A percentile compares a stretch with the other conserved stretches of the same genome.
Evolutionary conservation across 768 basidiomycete species (phyloP).

Genomic region (Phanerodontia chrysosporium): DNA sequence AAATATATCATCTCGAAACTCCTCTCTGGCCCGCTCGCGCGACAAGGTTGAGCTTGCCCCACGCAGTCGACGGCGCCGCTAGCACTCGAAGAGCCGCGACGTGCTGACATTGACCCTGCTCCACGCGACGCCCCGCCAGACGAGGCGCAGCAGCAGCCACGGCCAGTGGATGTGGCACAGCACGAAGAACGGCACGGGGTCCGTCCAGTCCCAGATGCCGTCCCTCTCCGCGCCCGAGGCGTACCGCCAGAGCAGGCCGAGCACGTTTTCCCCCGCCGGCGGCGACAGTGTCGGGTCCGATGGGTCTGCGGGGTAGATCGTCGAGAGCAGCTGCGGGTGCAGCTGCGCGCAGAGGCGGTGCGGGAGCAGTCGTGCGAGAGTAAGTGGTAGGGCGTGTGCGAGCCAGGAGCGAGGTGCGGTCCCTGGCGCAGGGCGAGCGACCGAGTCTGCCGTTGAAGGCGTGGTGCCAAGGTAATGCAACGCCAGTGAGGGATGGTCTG

Average conservation of each 20-base stretch:
- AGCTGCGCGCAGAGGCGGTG: background rate
- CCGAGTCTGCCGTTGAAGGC: background rate
- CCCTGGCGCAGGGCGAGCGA: constrained; percentile 1
- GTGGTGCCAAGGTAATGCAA: constrained; percentile 1
- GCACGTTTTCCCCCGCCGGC: background rate
- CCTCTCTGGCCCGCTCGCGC: background rate
- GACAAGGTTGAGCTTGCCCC: background rate
- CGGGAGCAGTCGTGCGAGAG: background rate
- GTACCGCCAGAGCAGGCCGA: constrained; percentile 1
- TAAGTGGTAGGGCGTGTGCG: constrained; percentile 6
- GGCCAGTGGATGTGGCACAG: constrained; percentile 6
- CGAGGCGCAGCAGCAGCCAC: constrained; percentile 8
- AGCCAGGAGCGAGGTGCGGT: constrained; percentile 6
- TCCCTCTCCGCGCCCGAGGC: constrained; percentile 4
- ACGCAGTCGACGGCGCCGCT: background rate
- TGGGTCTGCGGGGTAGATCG: background rate
- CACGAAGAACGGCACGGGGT: constrained; percentile 12
- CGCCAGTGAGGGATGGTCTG: constrained; percentile 5
- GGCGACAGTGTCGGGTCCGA: constrained; percentile 8
- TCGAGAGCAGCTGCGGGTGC: constrained; percentile 8
- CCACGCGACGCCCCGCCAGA: constrained; percentile 7
- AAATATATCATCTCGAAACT: constrained; percentile 3
- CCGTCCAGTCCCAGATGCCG: constrained; percentile 9
- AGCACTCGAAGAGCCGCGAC: constrained; percentile 11
- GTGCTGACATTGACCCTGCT: constrained; percentile 14